Evolutionary conservation across 192 early-diverging fungal genomes (phyloP).

Genomic region (Coemansia sp.): DNA sequence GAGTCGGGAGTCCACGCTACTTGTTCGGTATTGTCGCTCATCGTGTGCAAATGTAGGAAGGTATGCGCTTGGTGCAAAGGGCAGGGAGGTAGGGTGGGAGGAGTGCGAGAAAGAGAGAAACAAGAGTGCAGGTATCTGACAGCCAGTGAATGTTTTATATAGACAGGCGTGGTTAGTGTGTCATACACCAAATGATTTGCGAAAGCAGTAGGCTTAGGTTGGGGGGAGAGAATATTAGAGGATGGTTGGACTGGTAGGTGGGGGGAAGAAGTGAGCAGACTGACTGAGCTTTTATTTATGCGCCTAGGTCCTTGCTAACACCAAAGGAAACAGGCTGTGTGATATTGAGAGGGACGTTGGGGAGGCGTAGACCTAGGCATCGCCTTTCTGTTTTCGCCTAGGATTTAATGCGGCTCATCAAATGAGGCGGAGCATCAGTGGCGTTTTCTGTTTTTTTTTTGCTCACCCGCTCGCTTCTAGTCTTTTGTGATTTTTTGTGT

Average conservation of each 20-base stretch:
- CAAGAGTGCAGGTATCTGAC: neutral
- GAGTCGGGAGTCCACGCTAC: constrained; percentile 63
- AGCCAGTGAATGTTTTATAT: neutral
- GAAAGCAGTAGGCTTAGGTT: neutral
- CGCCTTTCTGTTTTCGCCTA: neutral
- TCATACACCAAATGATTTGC: constrained; percentile 9
- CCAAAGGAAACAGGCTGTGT: neutral
- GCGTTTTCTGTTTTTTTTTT: neutral
- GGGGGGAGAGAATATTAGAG: neutral
- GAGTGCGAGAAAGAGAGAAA: neutral
- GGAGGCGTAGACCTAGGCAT: neutral
- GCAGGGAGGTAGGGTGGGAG: too few relatives aligned
- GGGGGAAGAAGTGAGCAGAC: neutral
- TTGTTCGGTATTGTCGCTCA: constrained; percentile 4
- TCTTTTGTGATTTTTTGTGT: neutral
- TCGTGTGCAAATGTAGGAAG: constrained; percentile 4
- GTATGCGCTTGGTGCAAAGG: neutral
- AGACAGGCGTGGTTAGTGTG: constrained; percentile 1
- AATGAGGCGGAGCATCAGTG: constrained; percentile 1
- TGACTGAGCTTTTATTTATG: neutral
- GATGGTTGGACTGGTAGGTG: neutral
- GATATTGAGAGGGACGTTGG: neutral
- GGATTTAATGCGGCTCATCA: neutral
- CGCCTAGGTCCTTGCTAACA: neutral
- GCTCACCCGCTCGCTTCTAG: neutral